These are phyloP conservation scores for Lachancea meyersii DNA, from an alignment of 805 yeast species.

Conservation along the genomic window DNA sequence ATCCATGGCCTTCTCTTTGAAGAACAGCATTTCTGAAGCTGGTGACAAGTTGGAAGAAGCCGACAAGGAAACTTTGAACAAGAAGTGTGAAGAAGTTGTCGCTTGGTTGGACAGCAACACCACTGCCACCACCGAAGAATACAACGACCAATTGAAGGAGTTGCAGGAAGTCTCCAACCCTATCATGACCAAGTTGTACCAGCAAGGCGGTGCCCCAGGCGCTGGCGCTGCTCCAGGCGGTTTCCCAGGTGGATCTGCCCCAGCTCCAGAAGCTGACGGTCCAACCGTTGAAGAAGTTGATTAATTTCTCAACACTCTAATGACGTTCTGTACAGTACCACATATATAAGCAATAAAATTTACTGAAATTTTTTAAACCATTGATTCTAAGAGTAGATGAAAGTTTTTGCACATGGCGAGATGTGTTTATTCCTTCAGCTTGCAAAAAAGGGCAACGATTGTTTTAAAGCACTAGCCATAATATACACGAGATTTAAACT, in stretches of 20 bases:
- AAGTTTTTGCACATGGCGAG: no score
- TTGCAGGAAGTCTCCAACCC: constrained; percentile 95
- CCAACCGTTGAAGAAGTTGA: constrained; percentile 85
- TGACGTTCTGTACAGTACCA: constrained; percentile 6
- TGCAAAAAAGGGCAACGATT: no score
- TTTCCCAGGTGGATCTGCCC: constrained; percentile 60
- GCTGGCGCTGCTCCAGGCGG: constrained; percentile 66
- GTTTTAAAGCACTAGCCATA: no score
- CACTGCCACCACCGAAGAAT: constrained; percentile 91
- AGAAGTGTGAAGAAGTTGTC: constrained; percentile 80
- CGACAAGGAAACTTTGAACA: constrained; percentile 67
- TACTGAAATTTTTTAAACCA: constrained; percentile 14
- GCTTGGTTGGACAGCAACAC: constrained; percentile 90
- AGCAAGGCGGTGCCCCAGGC: constrained; percentile 74
- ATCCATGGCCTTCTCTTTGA: constrained; percentile 91
- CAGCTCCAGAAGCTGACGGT: constrained; percentile 53
- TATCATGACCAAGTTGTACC: constrained; percentile 94
- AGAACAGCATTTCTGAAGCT: constrained; percentile 71
- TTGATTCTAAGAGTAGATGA: constrained; percentile 21
- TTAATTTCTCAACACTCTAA: constrained; percentile 31
- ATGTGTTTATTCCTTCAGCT: no score
- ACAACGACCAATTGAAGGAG: constrained; percentile 89
- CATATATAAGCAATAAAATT: not conserved
- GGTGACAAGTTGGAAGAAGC: constrained; percentile 73
- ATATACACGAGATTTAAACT: no score